Conservation (phyloP, 129 eudicot species). For the Gnaphalium uliginosum region DNA sequence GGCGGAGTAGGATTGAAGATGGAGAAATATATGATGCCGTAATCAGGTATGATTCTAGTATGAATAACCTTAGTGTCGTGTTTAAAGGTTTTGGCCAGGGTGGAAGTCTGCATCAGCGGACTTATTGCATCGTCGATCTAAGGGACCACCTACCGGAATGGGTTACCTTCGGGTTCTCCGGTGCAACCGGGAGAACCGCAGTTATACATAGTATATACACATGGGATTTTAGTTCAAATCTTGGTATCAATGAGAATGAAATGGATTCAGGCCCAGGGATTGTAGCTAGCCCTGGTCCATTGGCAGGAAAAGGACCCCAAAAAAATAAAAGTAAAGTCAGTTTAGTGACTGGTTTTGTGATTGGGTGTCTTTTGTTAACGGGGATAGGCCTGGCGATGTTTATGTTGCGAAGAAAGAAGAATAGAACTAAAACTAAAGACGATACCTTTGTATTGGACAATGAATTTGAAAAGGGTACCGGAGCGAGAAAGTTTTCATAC, state of each 20-base stretch:
- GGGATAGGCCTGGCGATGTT: constrained; percentile 24
- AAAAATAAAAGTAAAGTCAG: constrained; percentile 19
- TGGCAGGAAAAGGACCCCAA: background rate
- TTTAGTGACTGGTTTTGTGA: constrained; percentile 25
- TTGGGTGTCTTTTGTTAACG: constrained; percentile 21
- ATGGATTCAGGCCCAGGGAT: constrained; percentile 7
- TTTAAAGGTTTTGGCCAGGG: constrained; percentile 26
- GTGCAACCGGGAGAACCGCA: constrained; percentile 38
- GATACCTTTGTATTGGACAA: constrained; percentile 23
- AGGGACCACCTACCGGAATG: constrained; percentile 45
- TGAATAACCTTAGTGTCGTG: constrained; percentile 35
- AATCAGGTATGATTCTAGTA: constrained; percentile 41
- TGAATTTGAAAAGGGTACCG: constrained; percentile 43
- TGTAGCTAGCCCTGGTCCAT: background rate
- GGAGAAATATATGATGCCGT: constrained; percentile 36
- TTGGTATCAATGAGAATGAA: constrained; percentile 27
- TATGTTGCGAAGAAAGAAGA: constrained; percentile 26
- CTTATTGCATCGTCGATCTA: constrained; percentile 41
- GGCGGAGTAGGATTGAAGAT: constrained; percentile 35
- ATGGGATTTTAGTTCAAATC: constrained; percentile 49
- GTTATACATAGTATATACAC: constrained; percentile 43
- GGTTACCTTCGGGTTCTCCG: constrained; percentile 53
- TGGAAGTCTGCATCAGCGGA: constrained; percentile 12
- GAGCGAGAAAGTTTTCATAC: constrained; percentile 47
- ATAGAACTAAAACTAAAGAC: constrained; percentile 6